A percentile compares a stretch with the other conserved stretches of the same genome.
Evolutionary conservation across 2,329 filamentous ascomycete species (phyloP).

Genomic region (Pseudopithomyces maydicus): DNA sequence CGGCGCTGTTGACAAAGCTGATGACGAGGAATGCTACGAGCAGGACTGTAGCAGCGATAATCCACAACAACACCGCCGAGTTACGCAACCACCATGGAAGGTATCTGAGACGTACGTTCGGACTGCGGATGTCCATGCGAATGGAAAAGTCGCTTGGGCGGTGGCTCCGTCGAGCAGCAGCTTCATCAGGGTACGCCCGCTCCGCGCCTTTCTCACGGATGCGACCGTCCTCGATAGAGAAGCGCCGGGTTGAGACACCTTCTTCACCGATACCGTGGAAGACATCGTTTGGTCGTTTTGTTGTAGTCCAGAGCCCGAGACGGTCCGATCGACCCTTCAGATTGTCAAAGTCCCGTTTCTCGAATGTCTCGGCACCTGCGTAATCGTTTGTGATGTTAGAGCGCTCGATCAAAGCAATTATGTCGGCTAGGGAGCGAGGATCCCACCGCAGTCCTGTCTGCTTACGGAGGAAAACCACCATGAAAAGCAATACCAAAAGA

Average conservation of each 20-base stretch:
- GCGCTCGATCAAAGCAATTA: slow-evolving; percentile 76
- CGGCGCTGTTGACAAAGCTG: slow-evolving; percentile 73
- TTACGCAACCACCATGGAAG: slow-evolving; percentile 78
- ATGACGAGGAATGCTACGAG: slow-evolving; percentile 67
- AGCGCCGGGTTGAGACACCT: slow-evolving; percentile 57
- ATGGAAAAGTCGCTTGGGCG: slow-evolving; percentile 49
- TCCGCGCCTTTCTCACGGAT: slow-evolving; percentile 52
- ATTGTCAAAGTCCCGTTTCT: slow-evolving; percentile 58
- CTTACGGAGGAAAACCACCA: slow-evolving; percentile 67
- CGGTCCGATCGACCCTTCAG: slow-evolving; percentile 66
- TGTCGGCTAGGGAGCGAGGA: slow-evolving; percentile 77
- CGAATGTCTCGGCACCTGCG: slow-evolving; percentile 67
- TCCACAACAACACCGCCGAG: slow-evolving; percentile 68
- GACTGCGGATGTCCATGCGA: slow-evolving; percentile 57
- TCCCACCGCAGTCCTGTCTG: slow-evolving; percentile 86
- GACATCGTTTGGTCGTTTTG: slow-evolving; percentile 65
- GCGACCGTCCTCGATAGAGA: slow-evolving; percentile 55
- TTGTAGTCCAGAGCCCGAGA: slow-evolving; percentile 85
- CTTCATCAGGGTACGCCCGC: slow-evolving; percentile 19
- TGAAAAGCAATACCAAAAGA: slow-evolving; percentile 59
- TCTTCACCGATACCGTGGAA: slow-evolving; percentile 82
- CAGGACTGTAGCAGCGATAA: slow-evolving; percentile 49
- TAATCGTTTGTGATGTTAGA: slow-evolving; percentile 81
- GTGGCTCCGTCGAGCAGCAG: slow-evolving; percentile 13
- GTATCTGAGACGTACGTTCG: slow-evolving; percentile 66